phyloP scores from a whole-genome alignment of 768 basidiomycete species.

The Coprinopsis cinerea region DNA sequence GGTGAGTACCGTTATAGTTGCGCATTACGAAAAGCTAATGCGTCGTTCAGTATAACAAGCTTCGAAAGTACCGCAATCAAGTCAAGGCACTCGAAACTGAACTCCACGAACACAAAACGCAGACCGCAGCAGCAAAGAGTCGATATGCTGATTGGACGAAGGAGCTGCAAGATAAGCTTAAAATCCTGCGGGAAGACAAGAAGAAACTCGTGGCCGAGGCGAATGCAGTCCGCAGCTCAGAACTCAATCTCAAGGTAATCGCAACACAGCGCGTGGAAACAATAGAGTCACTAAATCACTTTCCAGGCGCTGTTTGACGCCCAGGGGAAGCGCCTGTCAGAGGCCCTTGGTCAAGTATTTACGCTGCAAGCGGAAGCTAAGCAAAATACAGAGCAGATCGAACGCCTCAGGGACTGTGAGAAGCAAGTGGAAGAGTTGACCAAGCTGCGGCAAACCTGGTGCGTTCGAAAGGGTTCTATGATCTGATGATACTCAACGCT shows the following conservation, averaged over 20 bases:
- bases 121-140: slow-evolving; percentile 66
- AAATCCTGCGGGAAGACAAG: slow-evolving; percentile 73
- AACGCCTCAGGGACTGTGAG: slow-evolving; percentile 79
- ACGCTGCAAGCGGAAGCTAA: slow-evolving; percentile 69
- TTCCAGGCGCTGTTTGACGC: slow-evolving; percentile 59
- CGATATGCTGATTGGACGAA: slow-evolving; percentile 83
- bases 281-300: background rate
- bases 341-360: slow-evolving; percentile 66
- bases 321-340: slow-evolving; percentile 61
- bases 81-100: slow-evolving; percentile 63
- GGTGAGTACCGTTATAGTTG: slow-evolving; percentile 36
- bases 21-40: background rate
- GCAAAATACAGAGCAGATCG: slow-evolving; percentile 77
- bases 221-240: slow-evolving; percentile 56
- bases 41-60: slow-evolving; percentile 64
- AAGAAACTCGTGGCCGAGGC: slow-evolving; percentile 70
- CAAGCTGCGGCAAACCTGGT: slow-evolving; percentile 77
- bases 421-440: slow-evolving; percentile 78
- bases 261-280: background rate
- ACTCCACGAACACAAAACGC: slow-evolving; percentile 65
- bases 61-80: slow-evolving; percentile 69
- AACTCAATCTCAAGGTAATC: slow-evolving; percentile 66
- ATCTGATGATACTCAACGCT: slow-evolving; percentile 1
- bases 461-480: slow-evolving; percentile 17
- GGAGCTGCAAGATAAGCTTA: slow-evolving; percentile 72